phyloP scores from a whole-genome alignment of 768 basidiomycete species.

The Asterophora parasitica region DNA sequence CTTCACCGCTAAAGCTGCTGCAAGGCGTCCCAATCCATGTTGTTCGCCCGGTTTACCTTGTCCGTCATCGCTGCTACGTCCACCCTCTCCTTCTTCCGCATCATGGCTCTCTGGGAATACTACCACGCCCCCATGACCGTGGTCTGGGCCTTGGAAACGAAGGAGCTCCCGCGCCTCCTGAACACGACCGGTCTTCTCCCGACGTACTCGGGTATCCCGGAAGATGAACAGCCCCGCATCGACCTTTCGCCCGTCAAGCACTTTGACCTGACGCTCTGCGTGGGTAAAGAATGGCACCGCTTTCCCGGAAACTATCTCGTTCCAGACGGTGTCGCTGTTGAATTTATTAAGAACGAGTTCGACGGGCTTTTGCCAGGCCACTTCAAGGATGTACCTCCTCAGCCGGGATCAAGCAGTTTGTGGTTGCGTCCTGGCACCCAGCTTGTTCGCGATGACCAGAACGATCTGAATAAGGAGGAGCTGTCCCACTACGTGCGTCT shows the following conservation, averaged over 20 bases:
- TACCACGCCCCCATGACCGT: slow-evolving; percentile 86
- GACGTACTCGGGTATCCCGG: slow-evolving; percentile 31
- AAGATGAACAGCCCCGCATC: slow-evolving; percentile 46
- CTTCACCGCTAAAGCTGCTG: background rate
- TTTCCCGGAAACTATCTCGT: slow-evolving; percentile 90
- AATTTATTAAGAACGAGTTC: slow-evolving; percentile 91
- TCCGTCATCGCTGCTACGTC: slow-evolving; percentile 61
- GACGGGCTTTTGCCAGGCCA: slow-evolving; percentile 83
- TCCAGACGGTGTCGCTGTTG: slow-evolving; percentile 75
- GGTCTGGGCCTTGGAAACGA: slow-evolving; percentile 62
- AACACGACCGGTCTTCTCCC: slow-evolving; percentile 65
- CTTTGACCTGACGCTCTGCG: slow-evolving; percentile 74
- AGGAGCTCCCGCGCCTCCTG: slow-evolving; percentile 79
- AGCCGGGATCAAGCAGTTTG: slow-evolving; percentile 22
- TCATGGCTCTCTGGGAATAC: slow-evolving; percentile 79
- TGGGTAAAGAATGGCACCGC: slow-evolving; percentile 94
- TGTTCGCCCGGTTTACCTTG: slow-evolving; percentile 77
- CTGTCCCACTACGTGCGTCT: slow-evolving; percentile 64
- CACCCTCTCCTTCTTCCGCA: slow-evolving; percentile 72
- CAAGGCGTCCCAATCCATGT: slow-evolving; percentile 69
- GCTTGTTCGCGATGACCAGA: slow-evolving; percentile 59
- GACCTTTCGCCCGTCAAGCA: slow-evolving; percentile 65
- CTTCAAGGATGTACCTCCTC: slow-evolving; percentile 46
- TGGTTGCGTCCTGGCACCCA: slow-evolving; percentile 65
- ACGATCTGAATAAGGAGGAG: slow-evolving; percentile 85